phyloP scores from a whole-genome alignment of 164 flowering plant genomes.

The Chimonanthus salicifolius region DNA sequence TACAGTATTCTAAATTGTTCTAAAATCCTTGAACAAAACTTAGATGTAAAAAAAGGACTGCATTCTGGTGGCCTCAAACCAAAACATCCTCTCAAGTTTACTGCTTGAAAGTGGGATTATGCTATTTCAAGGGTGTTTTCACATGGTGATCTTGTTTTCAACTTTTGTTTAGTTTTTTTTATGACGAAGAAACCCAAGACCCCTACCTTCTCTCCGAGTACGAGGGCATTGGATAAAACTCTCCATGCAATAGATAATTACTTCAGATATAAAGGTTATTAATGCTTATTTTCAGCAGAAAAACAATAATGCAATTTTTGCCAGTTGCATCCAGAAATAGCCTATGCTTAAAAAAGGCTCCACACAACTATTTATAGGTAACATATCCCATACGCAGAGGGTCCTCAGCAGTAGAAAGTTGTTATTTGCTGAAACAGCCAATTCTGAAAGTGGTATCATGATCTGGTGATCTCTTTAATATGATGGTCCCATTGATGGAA shows the following conservation, averaged over 20 bases:
- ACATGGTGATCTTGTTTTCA: neutral
- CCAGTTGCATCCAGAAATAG: neutral
- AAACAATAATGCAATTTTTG: neutral
- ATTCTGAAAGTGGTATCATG: neutral
- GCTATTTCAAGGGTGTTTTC: neutral
- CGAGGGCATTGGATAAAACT: too few relatives aligned
- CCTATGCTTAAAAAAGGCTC: neutral
- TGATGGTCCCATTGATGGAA: neutral
- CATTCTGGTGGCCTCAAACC: neutral
- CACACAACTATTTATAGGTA: too few relatives aligned
- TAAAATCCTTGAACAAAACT: neutral
- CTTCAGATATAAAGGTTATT: neutral
- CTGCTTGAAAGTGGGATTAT: neutral
- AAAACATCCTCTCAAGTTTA: neutral
- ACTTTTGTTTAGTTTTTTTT: too few relatives aligned
- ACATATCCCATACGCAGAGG: neutral
- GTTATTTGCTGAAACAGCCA: neutral
- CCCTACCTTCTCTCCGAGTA: too few relatives aligned
- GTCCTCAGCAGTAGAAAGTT: neutral
- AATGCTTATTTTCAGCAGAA: neutral
- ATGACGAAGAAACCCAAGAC: too few relatives aligned
- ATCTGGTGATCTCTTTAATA: neutral
- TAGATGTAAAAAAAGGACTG: neutral
- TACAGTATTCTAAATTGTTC: neutral
- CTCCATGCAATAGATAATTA: too few relatives aligned